Evolutionary conservation across 2,329 filamentous ascomycete species (phyloP).

Genomic region (Talaromyces funiculosus): DNA sequence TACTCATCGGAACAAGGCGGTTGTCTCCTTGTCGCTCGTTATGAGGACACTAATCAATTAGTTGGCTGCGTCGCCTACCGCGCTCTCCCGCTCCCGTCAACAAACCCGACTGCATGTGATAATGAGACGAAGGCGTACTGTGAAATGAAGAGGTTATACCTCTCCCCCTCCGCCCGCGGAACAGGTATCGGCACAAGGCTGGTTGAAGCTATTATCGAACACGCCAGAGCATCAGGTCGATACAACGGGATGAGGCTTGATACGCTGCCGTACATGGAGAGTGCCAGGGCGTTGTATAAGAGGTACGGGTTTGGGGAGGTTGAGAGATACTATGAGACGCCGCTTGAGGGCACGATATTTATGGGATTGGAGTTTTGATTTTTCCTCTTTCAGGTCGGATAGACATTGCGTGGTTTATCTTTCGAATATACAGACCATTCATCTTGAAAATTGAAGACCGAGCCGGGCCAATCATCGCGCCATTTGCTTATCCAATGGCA

Average conservation of each 20-base stretch:
- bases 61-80: slow-evolving; percentile 51
- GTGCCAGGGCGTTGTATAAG: slow-evolving; percentile 47
- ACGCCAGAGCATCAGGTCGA: slow-evolving; percentile 40
- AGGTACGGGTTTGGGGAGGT: slow-evolving; percentile 49
- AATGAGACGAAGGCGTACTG: slow-evolving; percentile 26
- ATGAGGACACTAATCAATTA: slow-evolving; percentile 12
- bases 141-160: slow-evolving; percentile 57
- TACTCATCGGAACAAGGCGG: slow-evolving; percentile 45
- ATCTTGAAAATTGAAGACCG: too few species aligned
- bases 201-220: slow-evolving; percentile 40
- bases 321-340: slow-evolving; percentile 52
- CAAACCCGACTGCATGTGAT: background rate
- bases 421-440: too few species aligned
- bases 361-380: slow-evolving; percentile 34
- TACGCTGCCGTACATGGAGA: slow-evolving; percentile 50
- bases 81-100: slow-evolving; percentile 14
- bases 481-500: background rate
- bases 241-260: slow-evolving; percentile 53
- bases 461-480: background rate
- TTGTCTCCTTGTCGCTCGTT: slow-evolving; percentile 45
- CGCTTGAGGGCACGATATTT: slow-evolving; percentile 50
- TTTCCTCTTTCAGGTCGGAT: background rate
- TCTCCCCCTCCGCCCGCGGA: slow-evolving; percentile 45
- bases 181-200: slow-evolving; percentile 46
- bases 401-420: too few species aligned